Percentiles rank a stretch among this genome's conserved stretches.
phyloP scores from a whole-genome alignment of 495 filamentous ascomycete species.

The Lophium mytilinum region DNA sequence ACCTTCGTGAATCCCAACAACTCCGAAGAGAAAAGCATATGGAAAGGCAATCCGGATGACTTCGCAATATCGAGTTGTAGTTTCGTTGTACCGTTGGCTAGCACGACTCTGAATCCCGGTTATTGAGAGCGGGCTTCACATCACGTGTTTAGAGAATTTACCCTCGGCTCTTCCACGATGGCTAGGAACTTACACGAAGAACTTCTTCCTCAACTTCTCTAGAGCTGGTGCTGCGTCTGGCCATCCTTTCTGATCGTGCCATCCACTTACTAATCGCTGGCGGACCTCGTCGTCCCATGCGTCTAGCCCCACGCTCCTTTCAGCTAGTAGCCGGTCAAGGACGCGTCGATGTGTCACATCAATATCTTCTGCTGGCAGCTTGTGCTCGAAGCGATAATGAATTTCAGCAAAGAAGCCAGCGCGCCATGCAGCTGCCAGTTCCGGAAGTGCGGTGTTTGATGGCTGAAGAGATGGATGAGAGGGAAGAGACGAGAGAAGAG shows the following conservation, averaged over 20 bases:
- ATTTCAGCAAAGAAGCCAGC: slow-evolving; percentile 24
- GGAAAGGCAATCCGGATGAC: slow-evolving; percentile 12
- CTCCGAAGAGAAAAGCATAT: slow-evolving; percentile 11
- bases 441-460: neutral
- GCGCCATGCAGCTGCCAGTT: slow-evolving; percentile 22
- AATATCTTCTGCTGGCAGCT: slow-evolving; percentile 23
- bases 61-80: slow-evolving; percentile 12
- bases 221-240: slow-evolving; percentile 9
- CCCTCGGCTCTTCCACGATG: no score
- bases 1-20: slow-evolving; percentile 6
- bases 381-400: slow-evolving; percentile 5
- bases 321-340: slow-evolving; percentile 18
- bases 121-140: no score
- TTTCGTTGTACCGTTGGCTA: slow-evolving; percentile 13
- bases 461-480: slow-evolving; percentile 3
- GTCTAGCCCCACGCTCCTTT: neutral
- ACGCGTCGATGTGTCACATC: slow-evolving; percentile 28
- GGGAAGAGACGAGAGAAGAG: slow-evolving; percentile 25
- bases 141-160: no score
- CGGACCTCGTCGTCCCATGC: slow-evolving; percentile 1
- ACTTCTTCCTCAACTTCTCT: neutral
- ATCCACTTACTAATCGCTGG: slow-evolving; percentile 1
- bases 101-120: neutral
- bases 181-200: neutral
- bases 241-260: slow-evolving; percentile 8